Percentiles rank a stretch among this genome's conserved stretches.
These are phyloP conservation scores for Mycosphaerelloides madeirae DNA, from an alignment of 2,329 filamentous ascomycete genomes.

Conservation along the genomic window DNA sequence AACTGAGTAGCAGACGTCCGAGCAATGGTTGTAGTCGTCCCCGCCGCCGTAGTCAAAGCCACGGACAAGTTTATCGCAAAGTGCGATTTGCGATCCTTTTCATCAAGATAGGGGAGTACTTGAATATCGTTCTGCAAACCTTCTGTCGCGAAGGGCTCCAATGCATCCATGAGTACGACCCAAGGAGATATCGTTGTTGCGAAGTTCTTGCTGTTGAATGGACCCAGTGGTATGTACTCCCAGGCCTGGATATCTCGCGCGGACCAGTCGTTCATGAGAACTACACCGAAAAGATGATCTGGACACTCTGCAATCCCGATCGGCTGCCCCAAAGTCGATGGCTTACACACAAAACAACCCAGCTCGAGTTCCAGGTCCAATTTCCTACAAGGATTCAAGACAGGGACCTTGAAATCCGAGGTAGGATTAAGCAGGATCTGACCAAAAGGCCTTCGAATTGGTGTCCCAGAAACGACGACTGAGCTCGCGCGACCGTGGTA, in stretches of 20 bases:
- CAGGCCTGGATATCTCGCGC: slow-evolving; percentile 76
- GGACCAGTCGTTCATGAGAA: slow-evolving; percentile 84
- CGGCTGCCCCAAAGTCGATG: slow-evolving; percentile 60
- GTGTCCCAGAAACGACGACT: slow-evolving; percentile 68
- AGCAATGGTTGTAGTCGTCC: slow-evolving; percentile 48
- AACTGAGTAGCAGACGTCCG: slow-evolving; percentile 61
- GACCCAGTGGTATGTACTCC: slow-evolving; percentile 75
- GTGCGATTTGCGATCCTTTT: slow-evolving; percentile 54
- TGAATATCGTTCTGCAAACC: slow-evolving; percentile 53
- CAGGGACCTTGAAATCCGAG: slow-evolving; percentile 58
- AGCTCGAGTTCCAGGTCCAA: slow-evolving; percentile 79
- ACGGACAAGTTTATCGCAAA: slow-evolving; percentile 68
- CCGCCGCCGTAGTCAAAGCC: slow-evolving; percentile 49
- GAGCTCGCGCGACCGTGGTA: slow-evolving; percentile 77
- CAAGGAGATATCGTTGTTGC: slow-evolving; percentile 72
- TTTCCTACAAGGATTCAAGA: slow-evolving; percentile 59
- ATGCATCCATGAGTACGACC: slow-evolving; percentile 71
- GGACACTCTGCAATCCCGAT: slow-evolving; percentile 62
- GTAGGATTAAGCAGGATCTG: slow-evolving; percentile 65
- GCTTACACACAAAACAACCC: slow-evolving; percentile 65
- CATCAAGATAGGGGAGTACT: slow-evolving; percentile 60
- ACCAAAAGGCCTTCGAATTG: slow-evolving; percentile 67
- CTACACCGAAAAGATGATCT: slow-evolving; percentile 70
- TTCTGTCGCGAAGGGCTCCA: slow-evolving; percentile 62
- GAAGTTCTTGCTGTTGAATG: slow-evolving; percentile 81